These are phyloP conservation scores for Calonectria pauciramosa DNA, from an alignment of 2,329 filamentous ascomycete genomes.

Conservation along the genomic window DNA sequence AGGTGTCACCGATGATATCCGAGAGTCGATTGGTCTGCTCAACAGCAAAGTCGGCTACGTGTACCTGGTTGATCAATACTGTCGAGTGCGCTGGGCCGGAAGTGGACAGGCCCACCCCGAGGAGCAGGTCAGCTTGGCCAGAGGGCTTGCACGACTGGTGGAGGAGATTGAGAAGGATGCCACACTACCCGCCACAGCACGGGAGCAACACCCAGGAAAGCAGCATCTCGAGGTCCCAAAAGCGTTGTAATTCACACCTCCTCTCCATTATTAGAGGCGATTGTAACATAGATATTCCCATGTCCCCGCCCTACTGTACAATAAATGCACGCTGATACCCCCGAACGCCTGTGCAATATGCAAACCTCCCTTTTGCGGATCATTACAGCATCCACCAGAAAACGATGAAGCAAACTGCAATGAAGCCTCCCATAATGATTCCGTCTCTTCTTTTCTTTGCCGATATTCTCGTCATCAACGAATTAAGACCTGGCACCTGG, in stretches of 20 bases:
- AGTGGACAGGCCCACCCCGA: constrained; percentile 77
- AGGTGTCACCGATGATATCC: constrained; percentile 72
- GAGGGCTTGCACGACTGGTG: constrained; percentile 73
- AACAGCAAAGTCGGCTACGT: constrained; percentile 96
- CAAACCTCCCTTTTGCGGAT: constrained; percentile 26
- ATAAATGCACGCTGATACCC: constrained; percentile 54
- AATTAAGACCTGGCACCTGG: constrained; percentile 93
- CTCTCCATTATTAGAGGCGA: constrained; percentile 31
- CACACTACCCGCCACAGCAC: constrained; percentile 49
- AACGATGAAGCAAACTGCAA: constrained; percentile 91
- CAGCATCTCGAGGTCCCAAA: constrained; percentile 47
- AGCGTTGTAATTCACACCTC: constrained; percentile 41
- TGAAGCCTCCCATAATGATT: constrained; percentile 91
- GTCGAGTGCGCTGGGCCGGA: constrained; percentile 94
- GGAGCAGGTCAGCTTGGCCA: constrained; percentile 77
- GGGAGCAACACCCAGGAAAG: constrained; percentile 51
- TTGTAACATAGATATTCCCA: constrained; percentile 45
- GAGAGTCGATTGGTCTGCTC: constrained; percentile 76
- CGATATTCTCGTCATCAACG: constrained; percentile 91
- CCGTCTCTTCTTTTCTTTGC: constrained; percentile 95
- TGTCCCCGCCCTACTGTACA: constrained; percentile 50
- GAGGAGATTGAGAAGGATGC: constrained; percentile 65
- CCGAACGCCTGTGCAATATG: constrained; percentile 50
- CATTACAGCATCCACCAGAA: constrained; percentile 82
- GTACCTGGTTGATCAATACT: constrained; percentile 89